These are phyloP conservation scores for Morella rubra DNA, from an alignment of 306 rosid genomes.

Conservation along the genomic window DNA sequence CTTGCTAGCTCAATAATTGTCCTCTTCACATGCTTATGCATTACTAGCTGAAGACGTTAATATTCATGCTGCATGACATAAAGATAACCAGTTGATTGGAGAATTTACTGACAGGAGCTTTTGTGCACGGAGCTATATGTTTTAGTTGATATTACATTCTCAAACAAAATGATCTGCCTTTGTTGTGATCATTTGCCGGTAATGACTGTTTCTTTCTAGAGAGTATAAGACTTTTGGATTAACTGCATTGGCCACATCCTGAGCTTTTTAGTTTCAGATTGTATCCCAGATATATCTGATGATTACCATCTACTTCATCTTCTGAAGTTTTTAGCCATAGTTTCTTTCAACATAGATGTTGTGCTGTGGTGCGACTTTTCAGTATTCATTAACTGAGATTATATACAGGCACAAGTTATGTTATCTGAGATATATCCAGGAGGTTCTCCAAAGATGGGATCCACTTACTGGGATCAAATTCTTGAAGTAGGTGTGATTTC, in stretches of 20 bases:
- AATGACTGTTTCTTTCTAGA: not conserved
- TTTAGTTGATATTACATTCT: no score
- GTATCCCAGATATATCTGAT: not conserved
- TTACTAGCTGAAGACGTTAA: no score
- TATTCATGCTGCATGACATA: no score
- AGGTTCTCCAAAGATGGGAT: slow-evolving; percentile 79
- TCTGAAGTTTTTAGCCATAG: not conserved
- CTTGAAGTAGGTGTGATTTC: slow-evolving; percentile 85
- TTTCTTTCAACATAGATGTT: slow-evolving; percentile 3
- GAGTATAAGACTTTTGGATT: not conserved
- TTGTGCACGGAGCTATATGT: no score
- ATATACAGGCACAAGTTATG: slow-evolving; percentile 77
- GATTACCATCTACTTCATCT: not conserved
- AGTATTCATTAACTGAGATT: slow-evolving; percentile 19
- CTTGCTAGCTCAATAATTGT: no score
- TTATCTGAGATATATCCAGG: slow-evolving; percentile 97
- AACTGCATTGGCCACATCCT: not conserved
- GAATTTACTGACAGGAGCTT: no score
- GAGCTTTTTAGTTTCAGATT: not conserved
- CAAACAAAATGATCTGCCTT: not conserved
- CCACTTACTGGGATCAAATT: slow-evolving; percentile 90
- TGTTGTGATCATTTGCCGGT: not conserved
- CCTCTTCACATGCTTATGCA: no score
- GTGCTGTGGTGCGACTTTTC: slow-evolving; percentile 10
- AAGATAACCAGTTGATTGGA: no score